phyloP scores from a whole-genome alignment of 129 eudicot genomes.

The Calendula officinalis region DNA sequence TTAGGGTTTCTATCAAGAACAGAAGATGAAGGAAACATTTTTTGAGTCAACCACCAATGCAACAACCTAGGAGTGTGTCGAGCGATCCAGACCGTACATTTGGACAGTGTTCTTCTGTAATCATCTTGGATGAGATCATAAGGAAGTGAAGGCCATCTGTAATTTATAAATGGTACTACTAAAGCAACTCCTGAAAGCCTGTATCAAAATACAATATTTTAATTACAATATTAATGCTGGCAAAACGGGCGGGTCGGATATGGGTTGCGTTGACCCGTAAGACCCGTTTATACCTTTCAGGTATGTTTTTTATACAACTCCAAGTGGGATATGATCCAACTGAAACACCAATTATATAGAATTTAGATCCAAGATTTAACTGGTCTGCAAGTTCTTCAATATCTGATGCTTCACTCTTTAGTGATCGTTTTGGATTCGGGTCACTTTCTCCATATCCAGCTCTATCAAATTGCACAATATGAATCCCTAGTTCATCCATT shows the following conservation, averaged over 20 bases:
- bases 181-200: too few relatives aligned
- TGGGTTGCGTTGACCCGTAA: too few relatives aligned
- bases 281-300: too few relatives aligned
- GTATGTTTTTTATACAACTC: too few relatives aligned
- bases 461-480: slow-evolving; percentile 57
- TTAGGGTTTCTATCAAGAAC: neutral
- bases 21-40: neutral
- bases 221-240: too few relatives aligned
- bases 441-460: slow-evolving; percentile 94
- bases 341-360: too few relatives aligned
- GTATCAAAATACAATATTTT: too few relatives aligned
- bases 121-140: neutral
- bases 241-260: too few relatives aligned
- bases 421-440: slow-evolving; percentile 66
- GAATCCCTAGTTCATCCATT: slow-evolving; percentile 23
- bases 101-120: neutral
- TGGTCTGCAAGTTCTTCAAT: slow-evolving; percentile 80
- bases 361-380: slow-evolving; percentile 50
- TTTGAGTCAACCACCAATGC: neutral
- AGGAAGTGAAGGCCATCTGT: neutral
- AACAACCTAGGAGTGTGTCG: neutral
- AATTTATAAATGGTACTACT: too few relatives aligned
- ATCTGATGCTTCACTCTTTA: slow-evolving; percentile 65
- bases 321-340: too few relatives aligned
- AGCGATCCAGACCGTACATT: neutral